These are phyloP conservation scores for Hygrophoropsis aurantiaca DNA, from an alignment of 768 basidiomycete species.

Conservation along the genomic window DNA sequence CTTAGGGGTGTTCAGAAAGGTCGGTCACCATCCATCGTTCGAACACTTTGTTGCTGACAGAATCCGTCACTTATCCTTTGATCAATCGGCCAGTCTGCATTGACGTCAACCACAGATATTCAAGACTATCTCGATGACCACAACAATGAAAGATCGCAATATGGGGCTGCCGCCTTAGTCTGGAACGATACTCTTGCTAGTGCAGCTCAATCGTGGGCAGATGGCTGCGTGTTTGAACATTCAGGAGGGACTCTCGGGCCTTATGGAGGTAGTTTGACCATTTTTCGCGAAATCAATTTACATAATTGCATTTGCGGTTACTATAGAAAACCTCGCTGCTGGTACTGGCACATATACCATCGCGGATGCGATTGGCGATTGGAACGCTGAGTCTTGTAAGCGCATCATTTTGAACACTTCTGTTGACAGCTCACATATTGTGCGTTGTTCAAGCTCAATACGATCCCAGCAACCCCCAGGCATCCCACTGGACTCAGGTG, in stretches of 20 bases:
- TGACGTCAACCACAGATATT: conserved; percentile 44
- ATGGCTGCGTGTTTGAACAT: conserved; percentile 67
- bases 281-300: conserved; percentile 4
- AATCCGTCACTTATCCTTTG: no score
- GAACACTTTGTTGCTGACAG: no score
- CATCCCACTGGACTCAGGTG: conserved; percentile 75
- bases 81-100: conserved; percentile 13
- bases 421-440: not conserved
- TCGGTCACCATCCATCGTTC: no score
- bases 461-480: conserved; percentile 51
- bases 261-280: conserved; percentile 57
- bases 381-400: conserved; percentile 70
- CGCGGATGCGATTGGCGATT: conserved; percentile 48
- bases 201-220: conserved; percentile 72
- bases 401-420: conserved; percentile 16
- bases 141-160: conserved; percentile 60
- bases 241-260: conserved; percentile 64
- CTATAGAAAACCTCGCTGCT: conserved; percentile 69
- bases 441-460: conserved; percentile 47
- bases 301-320: not conserved
- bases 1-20: no score
- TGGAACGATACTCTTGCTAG: conserved; percentile 62
- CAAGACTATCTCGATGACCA: conserved; percentile 56
- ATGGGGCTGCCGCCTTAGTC: conserved; percentile 61
- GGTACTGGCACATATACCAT: conserved; percentile 63